Evolutionary conservation across 2,329 filamentous ascomycete genomes (phyloP), one percentile per base, ranked within the genome.

Genomic region (Sporothrix phasma): DNA sequence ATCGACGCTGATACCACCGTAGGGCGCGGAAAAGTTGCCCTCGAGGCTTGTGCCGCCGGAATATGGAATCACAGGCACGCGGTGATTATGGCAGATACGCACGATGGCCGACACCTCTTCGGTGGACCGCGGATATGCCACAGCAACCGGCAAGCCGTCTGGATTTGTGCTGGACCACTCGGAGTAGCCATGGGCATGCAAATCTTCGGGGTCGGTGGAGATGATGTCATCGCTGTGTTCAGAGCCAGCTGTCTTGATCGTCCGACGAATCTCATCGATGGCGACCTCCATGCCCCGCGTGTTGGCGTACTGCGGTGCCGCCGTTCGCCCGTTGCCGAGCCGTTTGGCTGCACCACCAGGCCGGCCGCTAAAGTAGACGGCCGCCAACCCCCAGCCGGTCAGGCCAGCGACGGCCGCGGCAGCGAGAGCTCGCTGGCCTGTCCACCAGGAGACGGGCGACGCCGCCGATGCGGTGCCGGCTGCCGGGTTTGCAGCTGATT

Each of bases 31-130:
- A 74, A 96, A 96, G 73, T 96, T 94, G 15, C 89, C 92, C 74
- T 97, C 92, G 0, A 97, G 79, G 68, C 89, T 93, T 0, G 90
- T 88, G 15, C 92, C 92, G 2, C 91, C 92, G 0, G 90, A 94
- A 72, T 89, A 96, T 0, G 90, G 88, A 66, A 94, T 88, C 77
- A 96, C 89, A 1, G 92, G 92, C 62, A 96, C 84, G 17, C 82
- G 86, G 74, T 92, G 87, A 73, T 88, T 88, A 76, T 88, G 81
- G 76, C 92, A 96, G 63, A 92, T 80, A 68, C 86, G 79, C 1
- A 82, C 83, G 65, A 88, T 84, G 43, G 74, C 71, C 1, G 84
- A 80, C 24, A 88, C 85, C 66, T 88, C 79, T 64, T 81, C 78
- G 1, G 85, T 88, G 10, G 77, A 81, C 53, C 81, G 81, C 2